phyloP scores from a whole-genome alignment of 164 flowering plant species.

The Stephania cephalantha region DNA sequence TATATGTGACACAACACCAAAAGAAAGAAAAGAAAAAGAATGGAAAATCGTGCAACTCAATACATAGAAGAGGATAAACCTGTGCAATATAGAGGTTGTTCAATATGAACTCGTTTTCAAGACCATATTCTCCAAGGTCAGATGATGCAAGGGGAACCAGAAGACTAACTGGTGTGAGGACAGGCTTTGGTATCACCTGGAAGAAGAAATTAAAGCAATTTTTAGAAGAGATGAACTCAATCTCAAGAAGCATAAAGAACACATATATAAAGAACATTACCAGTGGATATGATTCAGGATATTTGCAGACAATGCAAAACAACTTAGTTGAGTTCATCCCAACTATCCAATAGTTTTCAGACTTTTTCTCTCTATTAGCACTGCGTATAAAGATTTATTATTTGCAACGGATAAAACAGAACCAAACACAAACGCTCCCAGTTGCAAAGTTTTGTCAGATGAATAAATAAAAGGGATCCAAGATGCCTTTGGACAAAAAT shows the following conservation, averaged over 20 bases:
- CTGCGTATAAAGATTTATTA: slow-evolving; percentile 29
- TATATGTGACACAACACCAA: not conserved
- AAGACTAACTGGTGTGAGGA: slow-evolving; percentile 57
- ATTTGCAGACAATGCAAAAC: slow-evolving; percentile 77
- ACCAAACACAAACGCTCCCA: not conserved
- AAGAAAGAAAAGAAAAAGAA: not conserved
- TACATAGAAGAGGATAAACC: slow-evolving; percentile 35
- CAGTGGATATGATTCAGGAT: slow-evolving; percentile 72
- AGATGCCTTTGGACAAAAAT: not conserved
- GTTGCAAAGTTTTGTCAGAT: not conserved
- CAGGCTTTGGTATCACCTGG: slow-evolving; percentile 88
- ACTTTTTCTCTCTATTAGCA: slow-evolving; percentile 55
- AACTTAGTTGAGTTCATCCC: slow-evolving; percentile 72
- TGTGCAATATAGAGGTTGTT: slow-evolving; percentile 53
- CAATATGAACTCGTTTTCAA: slow-evolving; percentile 87
- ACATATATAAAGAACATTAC: slow-evolving; percentile 27
- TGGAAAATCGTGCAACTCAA: not conserved
- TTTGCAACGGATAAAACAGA: not conserved
- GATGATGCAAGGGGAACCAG: slow-evolving; percentile 88
- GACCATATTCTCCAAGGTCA: slow-evolving; percentile 81
- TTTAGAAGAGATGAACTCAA: not conserved
- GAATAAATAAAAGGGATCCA: not conserved
- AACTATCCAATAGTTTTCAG: slow-evolving; percentile 81
- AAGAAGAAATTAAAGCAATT: not conserved
- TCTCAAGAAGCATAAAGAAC: not conserved